phyloP scores from a whole-genome alignment of 2,329 filamentous ascomycete genomes.

The Pestalotiopsis sp. region DNA sequence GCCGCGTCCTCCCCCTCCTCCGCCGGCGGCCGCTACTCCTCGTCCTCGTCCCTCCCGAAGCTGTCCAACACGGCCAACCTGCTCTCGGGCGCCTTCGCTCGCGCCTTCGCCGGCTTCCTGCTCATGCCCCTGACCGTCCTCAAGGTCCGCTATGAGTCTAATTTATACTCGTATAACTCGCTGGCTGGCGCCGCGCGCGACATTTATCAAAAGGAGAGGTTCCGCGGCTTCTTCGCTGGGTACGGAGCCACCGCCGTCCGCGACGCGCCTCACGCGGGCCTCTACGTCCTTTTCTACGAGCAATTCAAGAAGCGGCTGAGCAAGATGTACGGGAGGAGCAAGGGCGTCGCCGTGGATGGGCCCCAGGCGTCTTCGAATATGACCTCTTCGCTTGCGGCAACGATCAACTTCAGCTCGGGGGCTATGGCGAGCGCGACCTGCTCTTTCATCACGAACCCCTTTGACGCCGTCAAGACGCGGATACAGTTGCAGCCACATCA shows the following conservation, averaged over 20 bases:
- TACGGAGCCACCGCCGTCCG: constrained; percentile 92
- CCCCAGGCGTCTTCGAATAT: constrained; percentile 22
- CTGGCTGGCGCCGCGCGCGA: constrained; percentile 73
- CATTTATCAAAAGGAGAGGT: constrained; percentile 73
- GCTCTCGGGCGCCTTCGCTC: constrained; percentile 79
- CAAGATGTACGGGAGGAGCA: constrained; percentile 24
- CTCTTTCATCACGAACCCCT: constrained; percentile 91
- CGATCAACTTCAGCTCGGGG: constrained; percentile 85
- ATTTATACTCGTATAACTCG: constrained; percentile 80
- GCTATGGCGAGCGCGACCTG: constrained; percentile 80
- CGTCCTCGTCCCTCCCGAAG: constrained; percentile 77
- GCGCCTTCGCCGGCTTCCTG: constrained; percentile 84
- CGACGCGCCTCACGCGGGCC: constrained; percentile 94
- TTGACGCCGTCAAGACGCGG: constrained; percentile 94
- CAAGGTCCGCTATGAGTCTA: constrained; percentile 94
- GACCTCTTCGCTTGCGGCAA: constrained; percentile 53
- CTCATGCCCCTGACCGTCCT: constrained; percentile 97
- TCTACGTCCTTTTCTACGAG: constrained; percentile 96
- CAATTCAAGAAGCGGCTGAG: constrained; percentile 70
- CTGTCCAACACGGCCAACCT: constrained; percentile 86
- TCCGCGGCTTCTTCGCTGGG: constrained; percentile 87
- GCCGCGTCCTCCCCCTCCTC: constrained; percentile 21
- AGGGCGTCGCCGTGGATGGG: not conserved
- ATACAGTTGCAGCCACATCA: constrained; percentile 85
- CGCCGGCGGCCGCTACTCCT: not conserved